These are phyloP conservation scores for Ocimum tenuiflorum DNA, from an alignment of 257 asterid species.

Conservation along the genomic window DNA sequence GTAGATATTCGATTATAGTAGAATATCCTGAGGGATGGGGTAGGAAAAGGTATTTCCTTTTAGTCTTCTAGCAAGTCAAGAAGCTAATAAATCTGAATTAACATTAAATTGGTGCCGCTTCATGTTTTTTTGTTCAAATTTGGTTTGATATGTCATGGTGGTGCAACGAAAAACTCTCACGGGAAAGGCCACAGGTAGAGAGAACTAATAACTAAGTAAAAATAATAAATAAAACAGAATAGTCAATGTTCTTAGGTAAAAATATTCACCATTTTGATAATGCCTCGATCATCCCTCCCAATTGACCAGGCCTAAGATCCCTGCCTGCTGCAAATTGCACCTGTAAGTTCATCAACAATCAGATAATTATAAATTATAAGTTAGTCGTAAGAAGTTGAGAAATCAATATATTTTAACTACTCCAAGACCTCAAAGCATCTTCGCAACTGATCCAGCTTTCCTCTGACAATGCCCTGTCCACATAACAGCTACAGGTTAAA, in stretches of 20 bases:
- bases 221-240: not conserved
- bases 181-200: not conserved
- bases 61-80: not conserved
- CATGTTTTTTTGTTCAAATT: not conserved
- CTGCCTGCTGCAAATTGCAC: slow-evolving; percentile 99
- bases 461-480: slow-evolving; percentile 86
- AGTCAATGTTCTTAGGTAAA: not conserved
- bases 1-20: not conserved
- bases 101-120: not conserved
- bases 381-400: not conserved
- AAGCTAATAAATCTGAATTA: slow-evolving; percentile 2
- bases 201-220: not conserved
- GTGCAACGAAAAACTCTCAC: not conserved
- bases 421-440: slow-evolving; percentile 90
- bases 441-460: slow-evolving; percentile 94
- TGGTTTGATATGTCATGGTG: not conserved
- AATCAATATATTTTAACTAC: not conserved
- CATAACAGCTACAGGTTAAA: slow-evolving; percentile 11
- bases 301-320: slow-evolving; percentile 91
- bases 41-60: not conserved
- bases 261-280: slow-evolving; percentile 57
- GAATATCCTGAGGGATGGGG: not conserved
- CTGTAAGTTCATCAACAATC: slow-evolving; percentile 34
- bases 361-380: slow-evolving; percentile 15
- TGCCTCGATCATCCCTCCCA: slow-evolving; percentile 69